A percentile compares a stretch with the other conserved stretches of the same genome.
These are phyloP conservation scores for Hygrocybe punicea DNA, from an alignment of 768 basidiomycete genomes.

Conservation along the genomic window DNA sequence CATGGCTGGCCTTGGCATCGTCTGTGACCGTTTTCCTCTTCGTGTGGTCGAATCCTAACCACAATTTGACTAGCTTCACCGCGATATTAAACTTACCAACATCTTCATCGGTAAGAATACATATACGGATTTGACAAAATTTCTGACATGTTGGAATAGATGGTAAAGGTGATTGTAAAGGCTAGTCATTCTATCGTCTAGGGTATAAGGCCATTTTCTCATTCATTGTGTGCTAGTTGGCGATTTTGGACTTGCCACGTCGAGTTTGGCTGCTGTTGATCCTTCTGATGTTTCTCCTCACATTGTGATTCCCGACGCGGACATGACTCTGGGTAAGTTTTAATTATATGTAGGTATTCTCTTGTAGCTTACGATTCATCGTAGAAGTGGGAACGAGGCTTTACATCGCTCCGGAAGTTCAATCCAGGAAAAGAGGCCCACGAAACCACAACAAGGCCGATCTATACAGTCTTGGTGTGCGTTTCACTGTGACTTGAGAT, in stretches of 20 bases:
- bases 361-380: background rate
- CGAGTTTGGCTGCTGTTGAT: constrained; percentile 74
- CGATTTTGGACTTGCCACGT: constrained; percentile 90
- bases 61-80: constrained; percentile 50
- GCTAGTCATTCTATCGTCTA: constrained; percentile 27
- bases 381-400: constrained; percentile 85
- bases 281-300: constrained; percentile 61
- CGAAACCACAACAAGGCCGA: constrained; percentile 86
- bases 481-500: constrained; percentile 22
- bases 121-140: background rate
- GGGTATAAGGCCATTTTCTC: background rate
- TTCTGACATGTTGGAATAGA: constrained; percentile 42
- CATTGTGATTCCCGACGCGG: constrained; percentile 47
- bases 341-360: background rate
- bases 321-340: constrained; percentile 70
- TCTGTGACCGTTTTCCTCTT: constrained; percentile 32
- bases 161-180: constrained; percentile 80
- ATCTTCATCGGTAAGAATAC: constrained; percentile 82
- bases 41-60: background rate
- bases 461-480: constrained; percentile 88
- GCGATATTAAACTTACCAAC: constrained; percentile 91
- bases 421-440: constrained; percentile 57
- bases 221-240: constrained; percentile 53
- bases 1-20: constrained; percentile 85
- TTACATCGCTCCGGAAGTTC: constrained; percentile 92